Conservation (phyloP, 1,139 yeast genomes). For the Yamadazyma buinensis region DNA sequence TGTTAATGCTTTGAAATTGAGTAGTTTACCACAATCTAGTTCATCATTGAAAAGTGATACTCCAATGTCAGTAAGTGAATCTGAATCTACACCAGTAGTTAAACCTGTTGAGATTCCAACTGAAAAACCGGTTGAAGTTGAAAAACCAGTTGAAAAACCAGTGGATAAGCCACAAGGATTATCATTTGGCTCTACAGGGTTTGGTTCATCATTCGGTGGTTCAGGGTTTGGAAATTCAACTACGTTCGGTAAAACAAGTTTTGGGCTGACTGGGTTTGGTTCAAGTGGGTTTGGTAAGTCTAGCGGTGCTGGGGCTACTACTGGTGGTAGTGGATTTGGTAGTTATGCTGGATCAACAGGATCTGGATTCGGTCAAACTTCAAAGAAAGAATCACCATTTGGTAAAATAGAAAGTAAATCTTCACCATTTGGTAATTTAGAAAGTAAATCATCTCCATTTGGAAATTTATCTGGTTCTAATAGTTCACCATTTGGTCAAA, state of each 20-base stretch:
- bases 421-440: slow-evolving; percentile 4
- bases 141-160: background rate
- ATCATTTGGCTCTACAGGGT: slow-evolving; percentile 4
- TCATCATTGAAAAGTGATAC: background rate
- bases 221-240: slow-evolving; percentile 13
- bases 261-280: background rate
- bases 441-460: slow-evolving; percentile 3
- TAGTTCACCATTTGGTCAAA: slow-evolving; percentile 1
- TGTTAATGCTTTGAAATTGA: slow-evolving; percentile 1
- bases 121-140: background rate
- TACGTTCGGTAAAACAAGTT: slow-evolving; percentile 8
- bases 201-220: slow-evolving; percentile 14
- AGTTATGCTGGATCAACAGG: slow-evolving; percentile 7
- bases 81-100: too few relatives aligned
- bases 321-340: slow-evolving; percentile 11
- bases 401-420: slow-evolving; percentile 1
- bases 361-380: slow-evolving; percentile 3
- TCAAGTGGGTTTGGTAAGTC: slow-evolving; percentile 3
- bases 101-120: background rate
- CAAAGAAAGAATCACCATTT: slow-evolving; percentile 4
- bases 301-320: slow-evolving; percentile 12
- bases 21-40: background rate
- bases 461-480: background rate
- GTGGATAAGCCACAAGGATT: background rate
- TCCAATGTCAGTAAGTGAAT: too few relatives aligned